Evolutionary conservation across 352 stramenopile genomes (phyloP), one percentile per base, ranked within the genome.

Genomic region (Pythium volutum): DNA sequence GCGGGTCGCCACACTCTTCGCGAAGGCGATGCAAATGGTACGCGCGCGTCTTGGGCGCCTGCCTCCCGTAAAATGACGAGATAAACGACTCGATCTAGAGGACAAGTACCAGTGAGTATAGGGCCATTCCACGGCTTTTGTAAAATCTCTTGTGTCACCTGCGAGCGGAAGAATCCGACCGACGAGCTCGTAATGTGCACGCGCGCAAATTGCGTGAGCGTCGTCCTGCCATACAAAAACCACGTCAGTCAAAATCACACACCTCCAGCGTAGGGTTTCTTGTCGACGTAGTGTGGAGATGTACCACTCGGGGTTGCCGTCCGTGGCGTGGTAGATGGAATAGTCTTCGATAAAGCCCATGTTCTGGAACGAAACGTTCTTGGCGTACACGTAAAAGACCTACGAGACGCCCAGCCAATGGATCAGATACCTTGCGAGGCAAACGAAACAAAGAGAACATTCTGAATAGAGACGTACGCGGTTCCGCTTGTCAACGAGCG

Each of bases 311-410:
- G 59, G 50, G 18, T 80, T 77, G 18, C 73, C 64, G 3, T 61
- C 39, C 2, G 81, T 63, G 1, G 59, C 45, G 39, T 79, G 70
- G 48, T 89, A 91, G 33, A 89, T 72, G 0, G 75, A 75, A 61
- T 79, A 91, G 51, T 90, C 81, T 67, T 90, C 79, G n/a, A 93
- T 76, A 0, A 79, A 65, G 5, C 81, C 80, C n/a, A 93, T 42
- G 12, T 79, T 75, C 27, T 81, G 74, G 53, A 91, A 91, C 34
- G 80, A 89, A 29, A 81, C 56, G 57, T 93, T 93, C 59, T 74
- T 80, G 27, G 87, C 69, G 50, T 89, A 90, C 18, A 93, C 82
- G 57, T 91, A 93, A 51, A 93, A 88, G 12, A 87, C 54, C 80
- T 92, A 42, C 14, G 31, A 1, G 15, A 36, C 15, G n/a, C 10